Conservation (phyloP, 176 grass and related monocot genomes). For the Calamus simplicifolius region DNA sequence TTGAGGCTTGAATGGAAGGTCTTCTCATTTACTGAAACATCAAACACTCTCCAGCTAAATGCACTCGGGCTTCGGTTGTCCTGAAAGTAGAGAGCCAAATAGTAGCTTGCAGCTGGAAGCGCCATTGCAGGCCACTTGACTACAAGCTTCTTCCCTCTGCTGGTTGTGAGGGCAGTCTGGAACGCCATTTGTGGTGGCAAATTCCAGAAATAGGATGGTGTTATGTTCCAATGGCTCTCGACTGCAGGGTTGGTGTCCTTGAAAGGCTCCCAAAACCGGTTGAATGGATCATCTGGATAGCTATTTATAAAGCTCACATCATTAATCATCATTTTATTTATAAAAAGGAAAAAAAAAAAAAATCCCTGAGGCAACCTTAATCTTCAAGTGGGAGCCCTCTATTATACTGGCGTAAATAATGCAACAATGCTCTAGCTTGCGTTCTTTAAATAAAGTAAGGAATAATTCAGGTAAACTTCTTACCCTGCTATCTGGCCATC, state of each 20-base stretch:
- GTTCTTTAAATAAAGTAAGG: too few relatives aligned
- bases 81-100: conserved; percentile 85
- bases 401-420: too few relatives aligned
- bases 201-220: conserved; percentile 67
- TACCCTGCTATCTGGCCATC: conserved; percentile 35
- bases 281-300: conserved; percentile 58
- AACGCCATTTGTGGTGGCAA: conserved; percentile 52
- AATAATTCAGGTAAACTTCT: neutral
- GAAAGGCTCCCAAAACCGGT: conserved; percentile 75
- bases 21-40: conserved; percentile 59
- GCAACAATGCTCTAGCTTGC: too few relatives aligned
- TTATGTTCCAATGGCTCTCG: conserved; percentile 40
- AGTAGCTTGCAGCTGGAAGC: conserved; percentile 66
- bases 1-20: conserved; percentile 68
- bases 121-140: conserved; percentile 56
- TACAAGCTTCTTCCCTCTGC: conserved; percentile 29
- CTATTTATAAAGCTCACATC: conserved; percentile 30
- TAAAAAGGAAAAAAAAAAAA: too few relatives aligned
- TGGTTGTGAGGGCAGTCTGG: conserved; percentile 39
- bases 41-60: conserved; percentile 64
- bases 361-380: too few relatives aligned
- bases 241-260: conserved; percentile 30
- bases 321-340: neutral
- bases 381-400: too few relatives aligned
- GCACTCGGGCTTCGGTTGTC: conserved; percentile 54